Conservation (phyloP, 768 basidiomycete genomes). For the Neoboletus magnificus region DNA sequence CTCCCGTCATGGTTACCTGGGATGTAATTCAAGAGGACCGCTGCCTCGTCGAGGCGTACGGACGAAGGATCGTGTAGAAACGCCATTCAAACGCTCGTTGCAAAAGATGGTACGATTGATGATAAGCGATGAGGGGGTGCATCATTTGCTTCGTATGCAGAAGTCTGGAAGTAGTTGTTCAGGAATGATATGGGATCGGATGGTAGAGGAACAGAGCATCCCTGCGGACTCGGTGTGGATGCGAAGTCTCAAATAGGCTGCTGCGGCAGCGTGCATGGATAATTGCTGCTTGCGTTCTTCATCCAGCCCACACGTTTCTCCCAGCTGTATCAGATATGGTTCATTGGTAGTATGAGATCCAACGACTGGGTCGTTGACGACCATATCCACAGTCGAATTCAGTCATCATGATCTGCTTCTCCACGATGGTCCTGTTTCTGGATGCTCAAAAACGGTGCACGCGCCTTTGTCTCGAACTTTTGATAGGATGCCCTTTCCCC, state of each 20-base stretch:
- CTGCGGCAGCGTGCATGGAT: constrained; percentile 14
- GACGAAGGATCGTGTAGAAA: constrained; percentile 9
- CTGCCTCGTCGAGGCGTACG: neutral
- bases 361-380: neutral
- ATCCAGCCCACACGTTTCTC: neutral
- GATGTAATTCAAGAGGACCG: constrained; percentile 8
- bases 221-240: constrained; percentile 3
- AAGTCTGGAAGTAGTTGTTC: neutral
- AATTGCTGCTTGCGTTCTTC: neutral
- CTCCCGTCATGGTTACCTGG: constrained; percentile 12
- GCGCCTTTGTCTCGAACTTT: constrained; percentile 8
- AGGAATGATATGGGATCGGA: constrained; percentile 6
- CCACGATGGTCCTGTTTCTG: constrained; percentile 8
- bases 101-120: constrained; percentile 1
- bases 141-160: neutral
- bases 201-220: neutral
- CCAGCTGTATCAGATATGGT: constrained; percentile 16
- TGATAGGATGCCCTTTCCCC: neutral
- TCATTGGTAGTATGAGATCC: neutral
- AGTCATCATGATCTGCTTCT: constrained; percentile 14
- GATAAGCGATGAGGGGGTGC: neutral
- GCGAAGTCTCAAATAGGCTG: constrained; percentile 7
- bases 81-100: constrained; percentile 5
- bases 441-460: constrained; percentile 12
- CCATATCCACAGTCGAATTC: constrained; percentile 14